Base-by-base conservation (phyloP, 257 asterid species). In the Solanum medicagineum region DNA sequence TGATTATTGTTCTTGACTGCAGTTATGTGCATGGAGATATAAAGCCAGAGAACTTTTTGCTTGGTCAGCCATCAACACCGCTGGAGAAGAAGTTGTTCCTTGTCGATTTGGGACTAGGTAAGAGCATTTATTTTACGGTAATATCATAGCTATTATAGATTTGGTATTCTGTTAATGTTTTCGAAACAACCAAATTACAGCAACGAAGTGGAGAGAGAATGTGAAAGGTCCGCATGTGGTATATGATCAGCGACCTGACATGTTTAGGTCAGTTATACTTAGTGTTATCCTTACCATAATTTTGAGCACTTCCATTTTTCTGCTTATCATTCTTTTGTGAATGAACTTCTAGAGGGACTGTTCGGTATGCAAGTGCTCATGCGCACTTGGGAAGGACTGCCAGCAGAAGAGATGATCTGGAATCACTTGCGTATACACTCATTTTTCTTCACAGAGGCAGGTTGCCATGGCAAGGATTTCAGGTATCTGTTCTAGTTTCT, bases 381-480 rank as follows among this genome's bases (percentile, higher is more conserved):
- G 93, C 93, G 44, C 91, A 90, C 85, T 80, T 90, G 88, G 93
- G 93, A 86, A 90, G 93, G 86, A 89, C 91, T 71, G 91, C 91
- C 1, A 90, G 91, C 85, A 87, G 93, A 85, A 90, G 93, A 85
- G 93, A 90, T 87, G 93, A 90, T 84, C 87, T 90, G 45, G 92
- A 90, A 83, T 90, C 92, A 10, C 91, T 90, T 83, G 93, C 93
- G 36, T 90, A 90, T 83, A 87, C 93, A 10, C 93, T 90, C 47
- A 70, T 90, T 60, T 90, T 90, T 85, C 91, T 90, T 87, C 91
- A 89, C 80, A 84, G 85, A 84, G 93, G 93, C 84, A 80, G 91
- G 89, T 59, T 90, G 82, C 93, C 93, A 13, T 90, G 93, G 93
- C 93, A 90, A 89, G 93, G 93, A 24, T 90, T 81, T 86, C 93